Conservation (phyloP, 2,329 filamentous ascomycete genomes). For the Cercospora berteroae region DNA sequence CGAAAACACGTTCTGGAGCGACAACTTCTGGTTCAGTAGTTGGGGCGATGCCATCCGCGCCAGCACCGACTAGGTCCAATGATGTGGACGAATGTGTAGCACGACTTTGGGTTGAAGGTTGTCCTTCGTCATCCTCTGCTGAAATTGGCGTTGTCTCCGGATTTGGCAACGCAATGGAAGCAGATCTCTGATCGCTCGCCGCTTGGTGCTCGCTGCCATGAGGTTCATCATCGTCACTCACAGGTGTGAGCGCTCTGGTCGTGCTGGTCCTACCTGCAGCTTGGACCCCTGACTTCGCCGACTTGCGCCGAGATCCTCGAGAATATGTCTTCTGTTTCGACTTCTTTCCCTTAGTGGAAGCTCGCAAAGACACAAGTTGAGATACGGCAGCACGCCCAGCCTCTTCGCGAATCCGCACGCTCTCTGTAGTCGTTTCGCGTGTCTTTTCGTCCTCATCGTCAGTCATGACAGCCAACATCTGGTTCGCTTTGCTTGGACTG, state of each 20-base stretch:
- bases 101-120: neutral
- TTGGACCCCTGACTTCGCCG: slow-evolving; percentile 3
- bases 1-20: slow-evolving; percentile 55
- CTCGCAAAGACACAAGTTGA: slow-evolving; percentile 28
- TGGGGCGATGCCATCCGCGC: neutral
- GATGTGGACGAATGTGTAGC: neutral
- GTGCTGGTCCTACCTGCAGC: slow-evolving; percentile 4
- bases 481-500: slow-evolving; percentile 34
- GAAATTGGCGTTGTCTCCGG: slow-evolving; percentile 2
- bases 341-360: slow-evolving; percentile 6
- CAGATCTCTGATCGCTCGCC: neutral
- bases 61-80: neutral
- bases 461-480: slow-evolving; percentile 21
- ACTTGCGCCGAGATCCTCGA: slow-evolving; percentile 19
- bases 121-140: neutral
- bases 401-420: slow-evolving; percentile 36
- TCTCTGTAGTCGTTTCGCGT: slow-evolving; percentile 23
- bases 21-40: neutral
- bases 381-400: slow-evolving; percentile 38
- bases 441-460: slow-evolving; percentile 21
- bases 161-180: neutral
- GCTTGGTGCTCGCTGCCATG: neutral
- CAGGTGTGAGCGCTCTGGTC: neutral
- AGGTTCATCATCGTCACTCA: neutral
- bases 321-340: slow-evolving; percentile 22